Conservation (phyloP, 2,329 filamentous ascomycete species). For the Monilinia polystroma region DNA sequence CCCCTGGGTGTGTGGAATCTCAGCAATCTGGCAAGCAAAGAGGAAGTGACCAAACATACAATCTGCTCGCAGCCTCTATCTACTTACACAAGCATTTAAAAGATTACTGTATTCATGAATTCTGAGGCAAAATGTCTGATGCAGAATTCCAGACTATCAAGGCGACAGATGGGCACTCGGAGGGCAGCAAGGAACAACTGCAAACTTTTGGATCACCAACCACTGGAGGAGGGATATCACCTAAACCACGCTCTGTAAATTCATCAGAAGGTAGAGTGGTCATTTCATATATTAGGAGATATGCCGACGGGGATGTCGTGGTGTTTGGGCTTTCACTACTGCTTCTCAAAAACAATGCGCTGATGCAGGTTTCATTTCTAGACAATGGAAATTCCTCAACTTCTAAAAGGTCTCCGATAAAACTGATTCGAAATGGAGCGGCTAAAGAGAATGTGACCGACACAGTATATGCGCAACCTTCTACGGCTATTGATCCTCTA, state of each 20-base stretch:
- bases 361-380: constrained; percentile 22
- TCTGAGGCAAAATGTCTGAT: constrained; percentile 36
- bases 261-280: constrained; percentile 38
- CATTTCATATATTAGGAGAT: not conserved
- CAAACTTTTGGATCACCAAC: constrained; percentile 33
- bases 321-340: not conserved
- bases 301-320: not conserved
- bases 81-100: not conserved
- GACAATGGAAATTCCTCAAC: constrained; percentile 33
- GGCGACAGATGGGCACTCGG: constrained; percentile 35
- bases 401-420: constrained; percentile 36
- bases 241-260: constrained; percentile 35
- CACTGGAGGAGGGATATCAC: constrained; percentile 35
- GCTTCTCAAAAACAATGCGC: constrained; percentile 15
- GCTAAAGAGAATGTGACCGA: constrained; percentile 30
- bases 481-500: constrained; percentile 61
- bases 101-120: constrained; percentile 31
- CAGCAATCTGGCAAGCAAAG: not conserved
- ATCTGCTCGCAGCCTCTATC: not conserved
- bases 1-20: constrained; percentile 7
- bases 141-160: constrained; percentile 37
- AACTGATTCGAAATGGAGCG: constrained; percentile 33
- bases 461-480: constrained; percentile 26
- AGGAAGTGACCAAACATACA: constrained; percentile 16
- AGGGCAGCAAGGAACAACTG: constrained; percentile 30